Evolutionary conservation across 768 basidiomycete species (phyloP).

Genomic region (Leccinum variicolor): DNA sequence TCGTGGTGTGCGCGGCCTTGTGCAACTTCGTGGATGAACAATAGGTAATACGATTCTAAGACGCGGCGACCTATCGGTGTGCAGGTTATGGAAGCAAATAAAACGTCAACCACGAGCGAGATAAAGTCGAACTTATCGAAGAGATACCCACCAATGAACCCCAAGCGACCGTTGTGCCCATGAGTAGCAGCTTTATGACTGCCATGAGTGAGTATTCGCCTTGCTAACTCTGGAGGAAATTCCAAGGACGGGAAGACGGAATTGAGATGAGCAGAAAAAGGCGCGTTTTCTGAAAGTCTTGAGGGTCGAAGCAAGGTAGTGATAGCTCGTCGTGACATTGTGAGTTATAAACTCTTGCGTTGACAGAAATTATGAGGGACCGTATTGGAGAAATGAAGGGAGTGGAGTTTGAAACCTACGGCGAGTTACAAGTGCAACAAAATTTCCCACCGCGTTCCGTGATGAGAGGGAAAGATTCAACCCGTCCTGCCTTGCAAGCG

Average conservation of each 20-base stretch:
- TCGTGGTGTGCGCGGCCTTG: slow-evolving; percentile 47
- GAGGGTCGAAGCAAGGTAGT: neutral
- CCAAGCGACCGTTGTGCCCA: slow-evolving; percentile 70
- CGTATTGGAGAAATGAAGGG: too few relatives aligned
- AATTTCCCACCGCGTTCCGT: too few relatives aligned
- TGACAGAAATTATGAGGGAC: too few relatives aligned
- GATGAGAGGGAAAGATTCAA: too few relatives aligned
- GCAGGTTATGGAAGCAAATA: neutral
- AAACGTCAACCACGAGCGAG: neutral
- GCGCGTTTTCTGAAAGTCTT: slow-evolving; percentile 13
- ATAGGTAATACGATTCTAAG: slow-evolving; percentile 68
- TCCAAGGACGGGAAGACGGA: slow-evolving; percentile 60
- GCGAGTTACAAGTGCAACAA: too few relatives aligned
- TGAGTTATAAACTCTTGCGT: too few relatives aligned
- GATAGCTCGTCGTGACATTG: too few relatives aligned
- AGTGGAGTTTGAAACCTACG: too few relatives aligned
- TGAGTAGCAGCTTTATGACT: slow-evolving; percentile 63
- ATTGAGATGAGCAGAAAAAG: slow-evolving; percentile 54
- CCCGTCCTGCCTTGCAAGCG: too few relatives aligned
- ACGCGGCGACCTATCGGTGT: slow-evolving; percentile 63
- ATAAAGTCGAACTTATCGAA: neutral
- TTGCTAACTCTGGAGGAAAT: slow-evolving; percentile 69
- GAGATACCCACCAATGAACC: slow-evolving; percentile 58
- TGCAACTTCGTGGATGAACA: slow-evolving; percentile 62
- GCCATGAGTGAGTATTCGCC: slow-evolving; percentile 72